Evolutionary conservation across 139 green algal species (phyloP).

Genomic region (Microglena sp.): DNA sequence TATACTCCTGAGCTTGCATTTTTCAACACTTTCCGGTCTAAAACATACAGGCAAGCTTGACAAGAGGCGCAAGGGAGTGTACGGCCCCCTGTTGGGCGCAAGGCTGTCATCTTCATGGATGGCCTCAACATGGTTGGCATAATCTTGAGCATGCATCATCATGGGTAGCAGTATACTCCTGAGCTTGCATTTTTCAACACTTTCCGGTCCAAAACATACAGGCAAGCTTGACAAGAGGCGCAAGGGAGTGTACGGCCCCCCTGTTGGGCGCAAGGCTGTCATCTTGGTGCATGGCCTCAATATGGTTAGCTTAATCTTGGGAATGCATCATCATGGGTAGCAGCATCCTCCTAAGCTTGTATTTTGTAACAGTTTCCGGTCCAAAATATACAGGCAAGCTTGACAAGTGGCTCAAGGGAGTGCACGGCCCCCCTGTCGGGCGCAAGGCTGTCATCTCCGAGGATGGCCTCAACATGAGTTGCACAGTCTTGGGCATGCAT

Average conservation of each 20-base stretch:
- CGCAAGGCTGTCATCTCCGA: slow-evolving; percentile 29
- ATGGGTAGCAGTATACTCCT: slow-evolving; percentile 63
- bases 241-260: slow-evolving; percentile 55
- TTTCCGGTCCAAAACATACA: not conserved
- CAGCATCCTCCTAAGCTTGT: not conserved
- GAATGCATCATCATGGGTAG: not conserved
- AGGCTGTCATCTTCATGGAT: slow-evolving; percentile 59
- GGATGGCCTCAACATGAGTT: too few species aligned
- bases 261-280: slow-evolving; percentile 35
- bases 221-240: not conserved
- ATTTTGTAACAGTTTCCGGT: too few species aligned
- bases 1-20: slow-evolving; percentile 39
- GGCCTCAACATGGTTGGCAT: slow-evolving; percentile 65
- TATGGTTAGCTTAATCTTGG: slow-evolving; percentile 32
- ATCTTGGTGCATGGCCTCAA: slow-evolving; percentile 71
- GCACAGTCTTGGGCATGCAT: not conserved
- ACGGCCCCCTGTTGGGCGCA: slow-evolving; percentile 48
- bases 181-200: slow-evolving; percentile 34
- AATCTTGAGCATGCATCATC: slow-evolving; percentile 71
- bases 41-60: too few species aligned
- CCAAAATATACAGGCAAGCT: too few species aligned
- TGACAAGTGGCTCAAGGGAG: not conserved
- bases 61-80: slow-evolving; percentile 39
- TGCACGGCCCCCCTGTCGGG: slow-evolving; percentile 22
- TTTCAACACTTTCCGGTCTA: too few species aligned